These are phyloP conservation scores for Ilyonectria robusta DNA, from an alignment of 2,329 filamentous ascomycete species.

Conservation along the genomic window DNA sequence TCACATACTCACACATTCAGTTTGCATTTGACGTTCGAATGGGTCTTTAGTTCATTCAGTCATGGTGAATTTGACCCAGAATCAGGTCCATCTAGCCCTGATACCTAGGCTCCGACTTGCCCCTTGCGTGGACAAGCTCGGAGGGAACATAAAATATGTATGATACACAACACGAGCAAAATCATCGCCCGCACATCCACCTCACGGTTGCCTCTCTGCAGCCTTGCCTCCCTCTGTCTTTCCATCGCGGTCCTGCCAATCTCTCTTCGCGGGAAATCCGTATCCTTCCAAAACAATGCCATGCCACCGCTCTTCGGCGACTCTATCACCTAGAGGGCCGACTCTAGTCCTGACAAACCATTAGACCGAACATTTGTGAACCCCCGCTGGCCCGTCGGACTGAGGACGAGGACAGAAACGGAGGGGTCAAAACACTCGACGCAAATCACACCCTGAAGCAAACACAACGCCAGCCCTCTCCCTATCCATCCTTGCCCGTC, in stretches of 20 bases:
- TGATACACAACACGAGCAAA: slow-evolving; percentile 39
- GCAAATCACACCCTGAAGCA: slow-evolving; percentile 33
- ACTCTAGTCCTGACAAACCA: slow-evolving; percentile 39
- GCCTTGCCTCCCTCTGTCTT: slow-evolving; percentile 4
- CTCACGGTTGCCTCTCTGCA: slow-evolving; percentile 32
- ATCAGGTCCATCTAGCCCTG: slow-evolving; percentile 24
- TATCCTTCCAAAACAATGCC: slow-evolving; percentile 15
- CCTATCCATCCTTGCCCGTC: slow-evolving; percentile 35
- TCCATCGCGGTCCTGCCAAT: slow-evolving; percentile 42
- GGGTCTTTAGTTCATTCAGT: slow-evolving; percentile 32
- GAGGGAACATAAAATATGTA: slow-evolving; percentile 40
- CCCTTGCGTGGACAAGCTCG: slow-evolving; percentile 9
- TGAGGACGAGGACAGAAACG: slow-evolving; percentile 13
- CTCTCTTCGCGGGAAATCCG: slow-evolving; percentile 32
- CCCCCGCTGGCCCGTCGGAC: slow-evolving; percentile 22
- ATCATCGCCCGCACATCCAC: slow-evolving; percentile 12
- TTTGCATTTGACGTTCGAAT: slow-evolving; percentile 12
- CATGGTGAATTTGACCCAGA: slow-evolving; percentile 24
- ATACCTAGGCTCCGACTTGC: slow-evolving; percentile 16
- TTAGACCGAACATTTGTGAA: slow-evolving; percentile 39
- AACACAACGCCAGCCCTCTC: slow-evolving; percentile 45
- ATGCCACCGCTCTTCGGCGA: slow-evolving; percentile 39
- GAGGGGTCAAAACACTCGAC: slow-evolving; percentile 36
- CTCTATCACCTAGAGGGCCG: slow-evolving; percentile 41
- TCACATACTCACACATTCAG: not conserved